Conservation (phyloP, 1,284 basidiomycete species). For the Puccinia horiana region DNA sequence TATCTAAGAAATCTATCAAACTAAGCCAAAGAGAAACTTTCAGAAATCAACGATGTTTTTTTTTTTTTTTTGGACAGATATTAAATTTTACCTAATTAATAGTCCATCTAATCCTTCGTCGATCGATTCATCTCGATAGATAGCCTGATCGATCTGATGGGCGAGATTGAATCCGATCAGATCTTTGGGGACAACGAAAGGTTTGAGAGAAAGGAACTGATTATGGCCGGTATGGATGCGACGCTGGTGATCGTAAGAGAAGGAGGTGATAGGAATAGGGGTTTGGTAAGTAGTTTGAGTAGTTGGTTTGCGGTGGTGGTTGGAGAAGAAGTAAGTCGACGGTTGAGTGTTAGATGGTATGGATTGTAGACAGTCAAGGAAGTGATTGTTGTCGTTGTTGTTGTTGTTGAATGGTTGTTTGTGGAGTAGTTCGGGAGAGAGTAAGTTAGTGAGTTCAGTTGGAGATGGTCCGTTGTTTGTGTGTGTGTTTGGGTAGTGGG, state of each 20-base stretch:
- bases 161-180: constrained; percentile 15
- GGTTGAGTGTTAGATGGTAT: background rate
- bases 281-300: constrained; percentile 4
- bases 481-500: background rate
- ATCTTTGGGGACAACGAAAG: background rate
- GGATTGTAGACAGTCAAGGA: background rate
- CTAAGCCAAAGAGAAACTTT: background rate
- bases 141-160: background rate
- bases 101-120: constrained; percentile 44
- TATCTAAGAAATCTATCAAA: constrained; percentile 25
- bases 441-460: background rate
- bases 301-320: background rate
- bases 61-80: background rate
- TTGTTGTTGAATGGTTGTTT: background rate
- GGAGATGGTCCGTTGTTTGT: background rate
- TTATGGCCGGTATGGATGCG: background rate
- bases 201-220: constrained; percentile 14
- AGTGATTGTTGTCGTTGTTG: background rate
- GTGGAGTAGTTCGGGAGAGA: background rate
- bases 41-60: background rate
- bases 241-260: constrained; percentile 30
- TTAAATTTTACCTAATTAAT: constrained; percentile 14
- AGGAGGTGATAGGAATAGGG: constrained; percentile 33
- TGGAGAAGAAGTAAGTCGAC: background rate
- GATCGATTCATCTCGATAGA: constrained; percentile 18